Evolutionary conservation across 345 rosid genomes (phyloP), one percentile per base, ranked within the genome.

Genomic region (Moricandia arvensis): DNA sequence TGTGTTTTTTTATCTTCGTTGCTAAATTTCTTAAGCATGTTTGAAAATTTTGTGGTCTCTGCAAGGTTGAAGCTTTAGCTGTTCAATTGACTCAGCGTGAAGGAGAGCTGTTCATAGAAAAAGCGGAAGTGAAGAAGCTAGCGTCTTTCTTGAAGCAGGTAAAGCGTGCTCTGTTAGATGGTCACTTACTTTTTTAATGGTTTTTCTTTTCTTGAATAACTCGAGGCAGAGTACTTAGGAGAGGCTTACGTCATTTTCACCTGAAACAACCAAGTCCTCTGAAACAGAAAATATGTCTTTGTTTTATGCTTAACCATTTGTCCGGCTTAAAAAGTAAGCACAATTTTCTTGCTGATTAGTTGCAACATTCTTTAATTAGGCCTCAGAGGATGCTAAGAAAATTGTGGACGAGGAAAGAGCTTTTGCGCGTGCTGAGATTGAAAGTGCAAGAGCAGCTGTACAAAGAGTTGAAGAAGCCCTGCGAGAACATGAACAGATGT

Each of bases 381-480:
- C 99, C 38, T 93, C 99, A 31, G 91, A 91, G 76, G 97, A 96
- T 89, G 99, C 98, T 51, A 95, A 90, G 87, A 92, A 81, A 79
- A 93, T 95, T 64, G 94, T 92, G 5, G 95, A 96, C 33, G 93
- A 87, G 86, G 99, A 96, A 85, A 86, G 98, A 82, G 90, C 94
- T 59, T 86, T 88, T 87, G 98, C 99, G 45, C 97, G 96, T 70
- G 87, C 87, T 70, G 98, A 96, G 87, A 96, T 96, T 73, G 98
- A 96, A 68, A 86, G 80, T 80, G 99, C 99, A n/a, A 93, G 97
- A 82, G 95, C 96, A 31, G 94, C 97, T 65, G 98, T 93, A 63
- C 97, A 91, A 80, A 93, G 94, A 83, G 98, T 96, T 60, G 99
- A 96, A 88, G 96, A 90, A 73, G 96, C 97, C 59, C 88, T 89